These are phyloP conservation scores for Apiospora malaysiana DNA, from an alignment of 2,329 filamentous ascomycete species.

Conservation along the genomic window DNA sequence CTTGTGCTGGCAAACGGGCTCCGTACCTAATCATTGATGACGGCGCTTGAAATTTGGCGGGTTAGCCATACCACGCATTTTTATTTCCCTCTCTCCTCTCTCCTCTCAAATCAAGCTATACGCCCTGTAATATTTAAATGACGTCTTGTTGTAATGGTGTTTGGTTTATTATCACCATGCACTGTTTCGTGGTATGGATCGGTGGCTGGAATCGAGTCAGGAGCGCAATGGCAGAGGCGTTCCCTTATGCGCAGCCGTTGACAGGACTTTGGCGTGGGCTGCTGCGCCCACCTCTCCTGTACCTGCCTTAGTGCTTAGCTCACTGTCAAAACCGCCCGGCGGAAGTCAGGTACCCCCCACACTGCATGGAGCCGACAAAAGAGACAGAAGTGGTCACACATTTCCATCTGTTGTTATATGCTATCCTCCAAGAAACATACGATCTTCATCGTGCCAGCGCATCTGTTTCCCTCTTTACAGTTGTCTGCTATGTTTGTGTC, in stretches of 20 bases:
- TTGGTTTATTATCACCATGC: not conserved
- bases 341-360: constrained; percentile 9
- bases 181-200: not conserved
- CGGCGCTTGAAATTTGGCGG: not conserved
- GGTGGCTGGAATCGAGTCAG: not conserved
- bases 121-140: not conserved
- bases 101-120: not conserved
- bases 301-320: constrained; percentile 1
- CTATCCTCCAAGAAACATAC: not conserved
- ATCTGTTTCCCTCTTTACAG: not conserved
- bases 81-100: not conserved
- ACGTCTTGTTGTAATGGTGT: not conserved
- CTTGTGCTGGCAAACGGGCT: not conserved
- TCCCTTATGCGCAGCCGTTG: not conserved
- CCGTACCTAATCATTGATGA: not conserved
- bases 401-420: not conserved
- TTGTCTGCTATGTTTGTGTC: not conserved
- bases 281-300: not conserved
- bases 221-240: constrained; percentile 5
- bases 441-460: not conserved
- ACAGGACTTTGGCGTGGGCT: not conserved
- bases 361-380: constrained; percentile 10
- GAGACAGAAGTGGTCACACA: not conserved
- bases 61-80: not conserved
- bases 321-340: not conserved